Conservation (phyloP, 345 rosid species). For the Sisymbrium irio region DNA sequence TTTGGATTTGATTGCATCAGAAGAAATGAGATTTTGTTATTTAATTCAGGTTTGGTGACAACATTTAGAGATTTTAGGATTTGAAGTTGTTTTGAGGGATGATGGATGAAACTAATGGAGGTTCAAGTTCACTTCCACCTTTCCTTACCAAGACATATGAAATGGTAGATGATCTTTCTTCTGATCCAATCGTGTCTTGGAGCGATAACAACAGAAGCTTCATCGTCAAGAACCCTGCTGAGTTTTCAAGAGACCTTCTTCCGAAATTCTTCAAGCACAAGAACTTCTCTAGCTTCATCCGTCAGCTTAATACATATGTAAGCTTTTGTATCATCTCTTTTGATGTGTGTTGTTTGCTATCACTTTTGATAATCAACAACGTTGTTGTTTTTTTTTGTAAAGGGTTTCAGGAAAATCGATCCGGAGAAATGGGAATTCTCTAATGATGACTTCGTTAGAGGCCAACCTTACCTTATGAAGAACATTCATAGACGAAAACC, state of each 20-base stretch:
- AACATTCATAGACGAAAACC: slow-evolving; percentile 93
- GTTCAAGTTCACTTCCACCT: slow-evolving; percentile 78
- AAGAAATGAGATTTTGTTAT: background rate
- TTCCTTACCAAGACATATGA: slow-evolving; percentile 82
- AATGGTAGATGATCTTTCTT: slow-evolving; percentile 81
- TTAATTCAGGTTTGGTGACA: background rate
- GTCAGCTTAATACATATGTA: slow-evolving; percentile 97
- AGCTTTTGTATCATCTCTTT: slow-evolving; percentile 19
- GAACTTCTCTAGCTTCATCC: slow-evolving; percentile 93
- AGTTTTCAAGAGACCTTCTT: slow-evolving; percentile 69
- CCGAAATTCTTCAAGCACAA: slow-evolving; percentile 89
- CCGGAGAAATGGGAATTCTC: slow-evolving; percentile 95
- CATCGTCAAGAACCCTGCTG: slow-evolving; percentile 71
- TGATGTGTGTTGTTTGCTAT: background rate
- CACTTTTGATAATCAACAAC: background rate
- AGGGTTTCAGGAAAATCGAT: slow-evolving; percentile 88
- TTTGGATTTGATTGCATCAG: background rate
- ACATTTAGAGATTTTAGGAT: background rate
- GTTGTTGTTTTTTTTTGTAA: background rate
- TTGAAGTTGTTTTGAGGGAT: background rate
- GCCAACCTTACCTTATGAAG: slow-evolving; percentile 66
- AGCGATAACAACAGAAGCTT: slow-evolving; percentile 64
- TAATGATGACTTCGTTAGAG: slow-evolving; percentile 80
- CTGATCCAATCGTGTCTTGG: slow-evolving; percentile 81
- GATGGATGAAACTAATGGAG: slow-evolving; percentile 79